phyloP scores from a whole-genome alignment of 331 rosid genomes.

The Malus hybrid region DNA sequence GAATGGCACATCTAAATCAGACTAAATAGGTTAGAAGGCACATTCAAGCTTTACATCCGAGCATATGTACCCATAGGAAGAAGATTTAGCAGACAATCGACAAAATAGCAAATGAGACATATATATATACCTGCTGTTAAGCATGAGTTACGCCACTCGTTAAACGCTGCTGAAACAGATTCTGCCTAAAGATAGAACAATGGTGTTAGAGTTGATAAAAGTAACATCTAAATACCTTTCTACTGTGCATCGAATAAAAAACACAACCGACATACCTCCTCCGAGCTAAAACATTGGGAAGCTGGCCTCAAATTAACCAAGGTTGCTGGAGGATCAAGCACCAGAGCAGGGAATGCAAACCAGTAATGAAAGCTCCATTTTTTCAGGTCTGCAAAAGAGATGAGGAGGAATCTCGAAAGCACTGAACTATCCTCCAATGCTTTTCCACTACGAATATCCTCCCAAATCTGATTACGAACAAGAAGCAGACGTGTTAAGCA shows the following conservation, averaged over 20 bases:
- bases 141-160: constrained; percentile 75
- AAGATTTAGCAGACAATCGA: neutral
- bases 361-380: constrained; percentile 83
- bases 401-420: constrained; percentile 76
- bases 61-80: too few species aligned
- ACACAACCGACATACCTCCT: constrained; percentile 50
- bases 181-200: constrained; percentile 44
- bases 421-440: constrained; percentile 76
- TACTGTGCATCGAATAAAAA: neutral
- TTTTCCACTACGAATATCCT: constrained; percentile 71
- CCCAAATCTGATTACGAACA: constrained; percentile 68
- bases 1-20: constrained; percentile 76
- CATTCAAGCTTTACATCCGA: neutral
- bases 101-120: neutral
- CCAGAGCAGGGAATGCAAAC: constrained; percentile 93
- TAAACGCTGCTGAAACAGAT: constrained; percentile 71
- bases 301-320: constrained; percentile 65
- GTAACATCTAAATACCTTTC: constrained; percentile 1
- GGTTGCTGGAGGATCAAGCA: constrained; percentile 82
- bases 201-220: neutral
- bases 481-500: constrained; percentile 11
- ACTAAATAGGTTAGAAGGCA: neutral
- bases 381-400: constrained; percentile 92
- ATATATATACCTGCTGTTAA: constrained; percentile 49
- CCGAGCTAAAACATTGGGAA: constrained; percentile 51